phyloP scores from a whole-genome alignment of 2,329 filamentous ascomycete species.

The Pezicula carpinea region DNA sequence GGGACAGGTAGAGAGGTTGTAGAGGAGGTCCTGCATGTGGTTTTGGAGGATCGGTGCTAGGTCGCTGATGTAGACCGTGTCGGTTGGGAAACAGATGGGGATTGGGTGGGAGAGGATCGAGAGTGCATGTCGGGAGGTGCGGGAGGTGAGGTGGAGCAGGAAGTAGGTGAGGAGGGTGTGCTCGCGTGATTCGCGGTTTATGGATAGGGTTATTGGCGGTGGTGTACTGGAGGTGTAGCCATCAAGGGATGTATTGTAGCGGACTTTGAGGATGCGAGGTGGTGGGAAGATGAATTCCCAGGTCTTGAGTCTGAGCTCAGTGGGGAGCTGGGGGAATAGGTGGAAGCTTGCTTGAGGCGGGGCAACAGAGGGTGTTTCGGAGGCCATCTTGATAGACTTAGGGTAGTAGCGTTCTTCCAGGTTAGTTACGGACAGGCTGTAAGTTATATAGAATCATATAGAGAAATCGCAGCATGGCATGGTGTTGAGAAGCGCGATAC shows the following conservation, averaged over 20 bases:
- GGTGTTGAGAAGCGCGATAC: too few relatives aligned
- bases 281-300: slow-evolving; percentile 12
- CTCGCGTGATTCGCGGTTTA: slow-evolving; percentile 15
- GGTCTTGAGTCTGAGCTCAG: slow-evolving; percentile 22
- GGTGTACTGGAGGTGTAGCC: slow-evolving; percentile 17
- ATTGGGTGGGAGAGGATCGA: slow-evolving; percentile 5
- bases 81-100: slow-evolving; percentile 11
- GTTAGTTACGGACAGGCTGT: too few relatives aligned
- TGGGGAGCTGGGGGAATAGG: slow-evolving; percentile 20
- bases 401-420: too few relatives aligned
- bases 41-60: slow-evolving; percentile 15
- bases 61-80: slow-evolving; percentile 18
- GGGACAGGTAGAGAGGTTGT: slow-evolving; percentile 17
- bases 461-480: too few relatives aligned
- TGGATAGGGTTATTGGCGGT: slow-evolving; percentile 15
- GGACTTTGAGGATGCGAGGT: slow-evolving; percentile 20
- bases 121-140: neutral
- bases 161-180: slow-evolving; percentile 5
- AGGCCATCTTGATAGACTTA: too few relatives aligned
- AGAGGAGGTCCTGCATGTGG: slow-evolving; percentile 16
- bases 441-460: too few relatives aligned
- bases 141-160: neutral
- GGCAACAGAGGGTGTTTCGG: neutral
- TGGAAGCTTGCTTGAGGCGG: slow-evolving; percentile 8
- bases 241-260: slow-evolving; percentile 11